A percentile compares a stretch with the other conserved stretches of the same genome.
These are phyloP conservation scores for Vickermania spadyakhi DNA, from an alignment of 208 protist species.

Conservation along the genomic window DNA sequence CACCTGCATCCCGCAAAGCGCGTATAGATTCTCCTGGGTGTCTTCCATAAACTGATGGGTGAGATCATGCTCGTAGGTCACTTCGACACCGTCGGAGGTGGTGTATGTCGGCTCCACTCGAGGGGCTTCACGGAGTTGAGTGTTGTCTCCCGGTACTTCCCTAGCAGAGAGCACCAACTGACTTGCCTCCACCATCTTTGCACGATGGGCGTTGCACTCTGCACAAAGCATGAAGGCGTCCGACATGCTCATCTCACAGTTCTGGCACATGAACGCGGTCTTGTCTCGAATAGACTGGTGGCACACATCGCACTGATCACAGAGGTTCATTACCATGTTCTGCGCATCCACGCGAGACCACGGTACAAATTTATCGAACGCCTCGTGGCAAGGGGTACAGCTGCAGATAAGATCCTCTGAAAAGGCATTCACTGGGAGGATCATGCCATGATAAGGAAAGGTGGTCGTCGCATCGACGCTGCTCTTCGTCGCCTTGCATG, in stretches of 20 bases:
- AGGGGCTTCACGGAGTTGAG: neutral
- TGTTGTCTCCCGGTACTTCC: neutral
- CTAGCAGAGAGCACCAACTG: constrained; percentile 3
- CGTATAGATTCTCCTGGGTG: constrained; percentile 63
- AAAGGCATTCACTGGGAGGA: constrained; percentile 58
- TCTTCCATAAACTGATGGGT: constrained; percentile 76
- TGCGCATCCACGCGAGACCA: constrained; percentile 36
- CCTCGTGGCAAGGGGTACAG: constrained; percentile 46
- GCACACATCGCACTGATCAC: constrained; percentile 68
- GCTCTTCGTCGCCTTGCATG: constrained; percentile 21
- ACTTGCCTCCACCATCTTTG: constrained; percentile 8
- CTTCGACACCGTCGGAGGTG: neutral
- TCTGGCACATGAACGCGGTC: constrained; percentile 66
- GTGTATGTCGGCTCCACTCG: neutral
- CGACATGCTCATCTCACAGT: constrained; percentile 55
- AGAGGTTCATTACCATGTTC: constrained; percentile 65
- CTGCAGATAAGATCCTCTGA: constrained; percentile 47
- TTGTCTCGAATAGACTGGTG: constrained; percentile 31
- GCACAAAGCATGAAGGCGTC: constrained; percentile 56
- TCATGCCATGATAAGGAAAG: constrained; percentile 67
- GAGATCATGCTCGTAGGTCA: constrained; percentile 46
- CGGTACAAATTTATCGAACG: constrained; percentile 56
- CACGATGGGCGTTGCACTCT: constrained; percentile 55
- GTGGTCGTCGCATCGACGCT: constrained; percentile 4
- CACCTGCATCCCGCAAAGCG: constrained; percentile 61